phyloP scores from a whole-genome alignment of 352 stramenopile genomes.

The Phytophthora melonis region DNA sequence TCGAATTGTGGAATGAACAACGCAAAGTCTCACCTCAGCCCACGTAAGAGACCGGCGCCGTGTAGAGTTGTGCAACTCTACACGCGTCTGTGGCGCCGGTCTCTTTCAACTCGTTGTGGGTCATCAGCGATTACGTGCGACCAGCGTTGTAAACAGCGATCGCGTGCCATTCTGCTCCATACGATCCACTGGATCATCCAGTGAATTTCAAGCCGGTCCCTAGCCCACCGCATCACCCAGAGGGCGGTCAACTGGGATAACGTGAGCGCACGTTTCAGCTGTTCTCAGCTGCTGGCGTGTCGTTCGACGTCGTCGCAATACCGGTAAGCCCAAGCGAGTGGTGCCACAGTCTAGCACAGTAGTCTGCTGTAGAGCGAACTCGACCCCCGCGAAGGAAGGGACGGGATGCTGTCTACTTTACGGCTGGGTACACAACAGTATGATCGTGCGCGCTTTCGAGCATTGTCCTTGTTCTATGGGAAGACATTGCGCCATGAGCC shows the following conservation, averaged over 20 bases:
- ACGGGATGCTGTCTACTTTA: too few species aligned
- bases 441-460: too few species aligned
- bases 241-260: background rate
- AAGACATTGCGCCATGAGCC: too few species aligned
- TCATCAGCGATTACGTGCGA: background rate
- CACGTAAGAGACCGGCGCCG: background rate
- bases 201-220: background rate
- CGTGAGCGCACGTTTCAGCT: background rate
- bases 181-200: background rate
- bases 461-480: too few species aligned
- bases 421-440: too few species aligned
- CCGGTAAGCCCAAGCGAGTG: background rate
- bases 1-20: background rate
- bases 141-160: background rate
- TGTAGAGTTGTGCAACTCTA: too few species aligned
- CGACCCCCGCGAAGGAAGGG: too few species aligned
- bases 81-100: too few species aligned
- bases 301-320: background rate
- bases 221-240: background rate
- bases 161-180: background rate
- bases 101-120: background rate
- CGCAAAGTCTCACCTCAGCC: background rate
- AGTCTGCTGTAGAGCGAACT: too few species aligned
- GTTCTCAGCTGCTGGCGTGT: background rate
- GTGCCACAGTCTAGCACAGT: too few species aligned